Evolutionary conservation across 73 alveolate genomes (phyloP), one percentile per base, ranked within the genome.

Genomic region (Paramecium pentaurelia): DNA sequence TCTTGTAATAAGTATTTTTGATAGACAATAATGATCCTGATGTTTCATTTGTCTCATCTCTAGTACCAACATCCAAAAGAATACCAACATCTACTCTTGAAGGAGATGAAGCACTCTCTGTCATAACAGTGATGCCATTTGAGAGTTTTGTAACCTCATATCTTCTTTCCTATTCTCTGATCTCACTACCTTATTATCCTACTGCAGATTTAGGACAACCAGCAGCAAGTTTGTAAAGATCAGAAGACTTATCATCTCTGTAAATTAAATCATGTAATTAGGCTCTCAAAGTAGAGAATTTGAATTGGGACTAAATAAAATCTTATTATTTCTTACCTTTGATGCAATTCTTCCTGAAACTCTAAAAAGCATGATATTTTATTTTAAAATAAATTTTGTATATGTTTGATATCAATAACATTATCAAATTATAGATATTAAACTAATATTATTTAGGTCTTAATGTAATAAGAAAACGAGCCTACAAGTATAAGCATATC

Each of bases 31-130:
- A 75, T 9, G 96, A 92, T 28, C 98, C 98, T 30, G 99, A 96
- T 86, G 97, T 95, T 58, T 94, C 95, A 5, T 38, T 44, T 38
- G 97, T 95, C 87, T 96, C 99, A 68, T 96, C 99, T 86, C 99
- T 94, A 18, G 97, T 86, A 38, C 99, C 99, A 45, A 95, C 97
- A 60, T 95, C 93, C 85, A 96, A 71, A 60, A 96, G 92, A 59
- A 96, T 92, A 40, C 99, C 97, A 93, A 96, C 86, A 77, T 94
- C 96, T 60, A 95, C 97, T 54, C 94, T 91, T 10, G 97, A 92
- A 42, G 99, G 99, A 93, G 95, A 94, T 51, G 64, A 73, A 58
- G 92, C 93, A 44, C 95, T 77, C 90, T 96, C 99, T 18, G 99
- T 95, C 88, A 96, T 77, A 37, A 96, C 96, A 4, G 96, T 92